Conservation (phyloP, 1,284 basidiomycete genomes). For the Marasmius sp. region DNA sequence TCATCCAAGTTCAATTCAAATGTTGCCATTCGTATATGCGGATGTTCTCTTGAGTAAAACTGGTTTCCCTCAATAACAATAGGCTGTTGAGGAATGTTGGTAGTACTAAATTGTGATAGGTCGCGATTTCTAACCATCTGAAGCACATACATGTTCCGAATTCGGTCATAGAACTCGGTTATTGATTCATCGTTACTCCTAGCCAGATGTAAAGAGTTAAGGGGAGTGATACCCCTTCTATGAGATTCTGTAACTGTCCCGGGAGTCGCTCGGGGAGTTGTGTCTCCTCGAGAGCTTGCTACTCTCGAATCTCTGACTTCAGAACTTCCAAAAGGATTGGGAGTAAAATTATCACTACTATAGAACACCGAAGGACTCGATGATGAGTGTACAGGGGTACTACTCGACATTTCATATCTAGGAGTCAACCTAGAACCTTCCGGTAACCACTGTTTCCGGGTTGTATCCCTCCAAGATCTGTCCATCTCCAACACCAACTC, state of each 20-base stretch:
- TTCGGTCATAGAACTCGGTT: background rate
- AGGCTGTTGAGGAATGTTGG: background rate
- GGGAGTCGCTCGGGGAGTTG: no score
- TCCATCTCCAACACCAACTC: background rate
- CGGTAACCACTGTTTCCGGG: background rate
- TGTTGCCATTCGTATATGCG: no score
- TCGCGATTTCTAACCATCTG: background rate
- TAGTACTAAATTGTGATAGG: background rate
- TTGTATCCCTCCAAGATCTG: background rate
- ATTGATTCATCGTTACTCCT: no score
- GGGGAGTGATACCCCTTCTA: background rate
- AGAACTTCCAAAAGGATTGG: no score
- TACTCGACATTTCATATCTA: no score
- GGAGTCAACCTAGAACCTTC: background rate
- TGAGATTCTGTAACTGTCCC: background rate
- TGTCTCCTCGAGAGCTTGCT: no score
- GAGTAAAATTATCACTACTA: no score
- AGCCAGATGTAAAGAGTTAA: background rate
- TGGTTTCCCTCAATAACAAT: background rate
- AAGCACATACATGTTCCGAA: background rate
- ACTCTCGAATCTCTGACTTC: no score
- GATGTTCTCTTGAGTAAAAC: background rate
- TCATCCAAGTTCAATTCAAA: no score
- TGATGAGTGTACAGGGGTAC: no score
- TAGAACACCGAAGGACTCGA: no score